Evolutionary conservation across 164 flowering plant species (phyloP).

Genomic region (Annona squamosa): DNA sequence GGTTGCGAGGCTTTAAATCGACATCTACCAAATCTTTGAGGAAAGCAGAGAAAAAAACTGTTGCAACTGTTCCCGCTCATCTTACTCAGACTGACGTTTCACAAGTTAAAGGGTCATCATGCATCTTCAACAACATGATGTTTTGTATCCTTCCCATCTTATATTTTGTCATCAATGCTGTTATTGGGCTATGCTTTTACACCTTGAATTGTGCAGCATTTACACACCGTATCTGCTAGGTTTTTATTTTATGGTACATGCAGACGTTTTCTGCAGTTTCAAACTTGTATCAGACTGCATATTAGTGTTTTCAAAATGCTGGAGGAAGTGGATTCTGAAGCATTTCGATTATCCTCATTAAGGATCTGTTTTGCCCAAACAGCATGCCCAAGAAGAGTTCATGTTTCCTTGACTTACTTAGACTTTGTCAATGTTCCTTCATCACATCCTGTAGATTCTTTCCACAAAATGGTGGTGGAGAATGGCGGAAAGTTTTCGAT

Average conservation of each 20-base stretch:
- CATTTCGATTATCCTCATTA: neutral
- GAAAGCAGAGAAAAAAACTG: conserved; percentile 43
- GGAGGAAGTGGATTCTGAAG: neutral
- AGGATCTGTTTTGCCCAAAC: neutral
- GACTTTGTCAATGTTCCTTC: conserved; percentile 82
- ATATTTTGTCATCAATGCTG: neutral
- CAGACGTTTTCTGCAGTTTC: neutral
- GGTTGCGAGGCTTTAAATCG: conserved; percentile 27
- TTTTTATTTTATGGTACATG: neutral
- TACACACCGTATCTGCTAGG: neutral
- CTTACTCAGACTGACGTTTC: conserved; percentile 77
- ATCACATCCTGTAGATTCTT: conserved; percentile 52
- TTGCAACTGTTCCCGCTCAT: conserved; percentile 70
- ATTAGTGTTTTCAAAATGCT: neutral
- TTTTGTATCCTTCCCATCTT: conserved; percentile 65
- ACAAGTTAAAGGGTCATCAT: conserved; percentile 48
- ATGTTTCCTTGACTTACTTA: conserved; percentile 43
- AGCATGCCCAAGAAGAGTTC: neutral
- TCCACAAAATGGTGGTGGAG: conserved; percentile 85
- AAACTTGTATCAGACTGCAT: neutral
- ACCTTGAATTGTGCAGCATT: neutral
- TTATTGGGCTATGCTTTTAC: neutral
- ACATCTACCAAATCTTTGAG: conserved; percentile 36
- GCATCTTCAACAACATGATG: conserved; percentile 67
- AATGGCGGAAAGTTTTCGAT: conserved; percentile 92